These are phyloP conservation scores for Apophysomyces ossiformis DNA, from an alignment of 371 early-diverging fungal genomes.

Conservation along the genomic window DNA sequence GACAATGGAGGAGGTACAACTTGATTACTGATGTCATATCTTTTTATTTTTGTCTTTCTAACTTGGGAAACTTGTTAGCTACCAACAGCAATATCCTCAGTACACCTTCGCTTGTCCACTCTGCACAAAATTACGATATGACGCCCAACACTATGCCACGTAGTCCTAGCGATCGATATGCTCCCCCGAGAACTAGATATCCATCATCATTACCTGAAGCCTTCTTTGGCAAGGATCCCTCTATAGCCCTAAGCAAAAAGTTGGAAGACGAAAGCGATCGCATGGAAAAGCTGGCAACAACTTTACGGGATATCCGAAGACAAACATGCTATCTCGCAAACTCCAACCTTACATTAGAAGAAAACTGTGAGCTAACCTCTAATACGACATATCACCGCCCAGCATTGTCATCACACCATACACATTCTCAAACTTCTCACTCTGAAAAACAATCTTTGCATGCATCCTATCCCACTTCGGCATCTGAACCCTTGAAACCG, in stretches of 20 bases:
- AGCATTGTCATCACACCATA: background rate
- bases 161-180: slow-evolving; percentile 8
- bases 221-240: background rate
- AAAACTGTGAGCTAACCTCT: background rate
- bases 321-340: background rate
- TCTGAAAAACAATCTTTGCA: background rate
- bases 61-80: background rate
- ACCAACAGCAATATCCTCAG: background rate
- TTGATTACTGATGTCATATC: background rate
- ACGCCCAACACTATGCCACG: background rate
- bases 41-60: background rate
- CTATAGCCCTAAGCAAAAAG: slow-evolving; percentile 1
- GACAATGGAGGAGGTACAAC: background rate
- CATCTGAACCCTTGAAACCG: background rate
- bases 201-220: background rate
- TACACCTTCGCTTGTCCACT: background rate
- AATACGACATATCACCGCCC: background rate
- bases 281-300: background rate
- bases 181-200: background rate
- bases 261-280: background rate
- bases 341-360: background rate
- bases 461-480: background rate
- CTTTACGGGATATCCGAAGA: background rate
- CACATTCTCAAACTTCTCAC: background rate
- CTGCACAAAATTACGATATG: background rate